phyloP scores from a whole-genome alignment of 192 early-diverging fungal species.

The Entomortierella parvispora region DNA sequence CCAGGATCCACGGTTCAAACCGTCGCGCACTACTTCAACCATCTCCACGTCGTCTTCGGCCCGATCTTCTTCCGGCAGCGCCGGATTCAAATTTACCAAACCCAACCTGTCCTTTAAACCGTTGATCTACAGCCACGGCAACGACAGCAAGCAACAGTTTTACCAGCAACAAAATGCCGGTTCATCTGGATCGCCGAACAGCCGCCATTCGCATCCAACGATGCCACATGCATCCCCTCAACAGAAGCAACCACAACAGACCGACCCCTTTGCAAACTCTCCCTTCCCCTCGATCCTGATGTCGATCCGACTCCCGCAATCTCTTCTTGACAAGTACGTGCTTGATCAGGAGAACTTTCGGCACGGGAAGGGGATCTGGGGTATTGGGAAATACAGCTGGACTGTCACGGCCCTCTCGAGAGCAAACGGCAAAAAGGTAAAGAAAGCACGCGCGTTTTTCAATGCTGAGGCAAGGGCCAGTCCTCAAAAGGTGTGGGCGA shows the following conservation, averaged over 20 bases:
- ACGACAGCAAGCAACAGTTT: slow-evolving; percentile 32
- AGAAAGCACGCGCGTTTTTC: not conserved
- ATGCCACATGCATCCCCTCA: not conserved
- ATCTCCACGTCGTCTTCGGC: slow-evolving; percentile 35
- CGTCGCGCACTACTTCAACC: slow-evolving; percentile 25
- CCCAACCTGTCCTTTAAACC: slow-evolving; percentile 46
- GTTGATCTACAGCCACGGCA: slow-evolving; percentile 36
- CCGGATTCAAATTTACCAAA: slow-evolving; percentile 46
- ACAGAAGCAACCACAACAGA: slow-evolving; percentile 11
- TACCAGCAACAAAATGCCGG: slow-evolving; percentile 11
- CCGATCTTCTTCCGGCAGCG: slow-evolving; percentile 54
- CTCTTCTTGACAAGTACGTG: slow-evolving; percentile 43
- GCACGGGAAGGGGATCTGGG: slow-evolving; percentile 51
- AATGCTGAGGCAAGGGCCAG: too few relatives aligned
- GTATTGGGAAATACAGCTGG: slow-evolving; percentile 47
- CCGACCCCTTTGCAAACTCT: slow-evolving; percentile 35
- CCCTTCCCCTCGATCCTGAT: slow-evolving; percentile 31
- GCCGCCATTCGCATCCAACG: not conserved
- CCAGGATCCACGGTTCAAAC: slow-evolving; percentile 7
- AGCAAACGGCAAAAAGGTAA: slow-evolving; percentile 48
- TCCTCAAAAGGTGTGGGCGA: too few relatives aligned
- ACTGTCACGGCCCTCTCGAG: slow-evolving; percentile 37
- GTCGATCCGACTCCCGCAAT: slow-evolving; percentile 39
- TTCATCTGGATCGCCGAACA: not conserved
- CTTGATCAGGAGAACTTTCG: slow-evolving; percentile 45